phyloP scores from a whole-genome alignment of 2,329 filamentous ascomycete species.

The Claviceps purpurea region DNA sequence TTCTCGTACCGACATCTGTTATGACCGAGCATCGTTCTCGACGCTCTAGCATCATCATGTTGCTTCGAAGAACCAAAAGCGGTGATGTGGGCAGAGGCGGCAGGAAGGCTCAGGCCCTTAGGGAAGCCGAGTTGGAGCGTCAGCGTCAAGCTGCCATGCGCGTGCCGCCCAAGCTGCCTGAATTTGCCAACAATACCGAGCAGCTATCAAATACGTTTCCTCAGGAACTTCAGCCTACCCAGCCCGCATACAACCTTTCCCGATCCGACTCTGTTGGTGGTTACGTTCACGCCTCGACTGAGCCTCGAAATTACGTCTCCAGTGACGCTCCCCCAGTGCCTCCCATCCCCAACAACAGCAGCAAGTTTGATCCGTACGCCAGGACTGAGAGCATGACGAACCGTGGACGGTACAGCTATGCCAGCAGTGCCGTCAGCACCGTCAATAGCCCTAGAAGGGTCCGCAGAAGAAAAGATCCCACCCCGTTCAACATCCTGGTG shows the following conservation, averaged over 20 bases:
- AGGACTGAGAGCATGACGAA: slow-evolving; percentile 92
- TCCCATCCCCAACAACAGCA: slow-evolving; percentile 46
- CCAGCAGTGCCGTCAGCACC: slow-evolving; percentile 78
- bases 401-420: slow-evolving; percentile 91
- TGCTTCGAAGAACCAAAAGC: slow-evolving; percentile 56
- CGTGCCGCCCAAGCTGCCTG: slow-evolving; percentile 37
- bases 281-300: slow-evolving; percentile 18
- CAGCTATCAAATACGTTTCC: slow-evolving; percentile 31
- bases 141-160: slow-evolving; percentile 35
- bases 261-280: slow-evolving; percentile 19
- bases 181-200: slow-evolving; percentile 35
- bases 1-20: slow-evolving; percentile 9
- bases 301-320: slow-evolving; percentile 29
- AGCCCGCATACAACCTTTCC: slow-evolving; percentile 47
- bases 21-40: slow-evolving; percentile 20
- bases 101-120: slow-evolving; percentile 44
- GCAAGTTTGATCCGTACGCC: slow-evolving; percentile 62
- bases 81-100: slow-evolving; percentile 47
- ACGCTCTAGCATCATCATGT: slow-evolving; percentile 38
- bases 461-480: slow-evolving; percentile 90
- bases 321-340: slow-evolving; percentile 35
- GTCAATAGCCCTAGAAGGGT: slow-evolving; percentile 88
- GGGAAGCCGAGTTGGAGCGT: slow-evolving; percentile 37
- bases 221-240: slow-evolving; percentile 43
- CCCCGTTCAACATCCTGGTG: slow-evolving; percentile 91